Base-by-base conservation (phyloP, 768 basidiomycete genomes). In the Kondoa subrosea region DNA sequence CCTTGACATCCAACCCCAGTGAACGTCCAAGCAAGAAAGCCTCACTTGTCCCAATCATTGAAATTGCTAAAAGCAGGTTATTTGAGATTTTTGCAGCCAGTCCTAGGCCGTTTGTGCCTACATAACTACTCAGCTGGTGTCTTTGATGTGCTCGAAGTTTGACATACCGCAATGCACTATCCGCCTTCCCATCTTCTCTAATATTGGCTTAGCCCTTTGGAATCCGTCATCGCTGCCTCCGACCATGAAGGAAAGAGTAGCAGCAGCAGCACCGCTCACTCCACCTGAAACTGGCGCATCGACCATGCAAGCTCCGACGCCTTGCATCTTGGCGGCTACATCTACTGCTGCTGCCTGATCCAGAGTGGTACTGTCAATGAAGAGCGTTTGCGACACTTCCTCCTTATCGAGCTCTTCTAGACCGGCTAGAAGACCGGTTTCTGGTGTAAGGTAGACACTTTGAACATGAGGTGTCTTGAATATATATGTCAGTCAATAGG, bases 381-480 rank as follows among this genome's bases (percentile, higher is more conserved):
- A 31, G 58, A 59, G 25, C 12, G 58, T 8, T 59, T 59, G 58
- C 25, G 21, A 8, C 14, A 59, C 25, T 12, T 25, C 30, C 29
- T 4, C 4, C 58, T 25, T 31, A 4, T 59, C 58, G 50, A 90
- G 73, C 21, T 77, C 79, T n/a, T 67, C 78, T 61, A 93, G 78
- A 0, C 83, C 81, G 2, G 86, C 81, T 67, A 89, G 78, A 65
- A 92, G 83, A 0, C 85, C 85, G n/a, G 78, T 78, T 60, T 77
- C 77, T 4, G 21, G 25, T 33, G 81, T 80, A 26, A 80, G 74
- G 76, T 91, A 93, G 12, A 91, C 91, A 63, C 80, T 78, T 64
- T 83, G 80, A 56, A 95, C 91, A 71, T 96, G 87, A 0, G 89
- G 88, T 4, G 89, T 88, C n/a, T n/a, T n/a, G n/a, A n/a, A n/a